A percentile compares a stretch with the other conserved stretches of the same genome.
phyloP scores from a whole-genome alignment of 1,284 basidiomycete species.

The Ceratobasidium sp. region DNA sequence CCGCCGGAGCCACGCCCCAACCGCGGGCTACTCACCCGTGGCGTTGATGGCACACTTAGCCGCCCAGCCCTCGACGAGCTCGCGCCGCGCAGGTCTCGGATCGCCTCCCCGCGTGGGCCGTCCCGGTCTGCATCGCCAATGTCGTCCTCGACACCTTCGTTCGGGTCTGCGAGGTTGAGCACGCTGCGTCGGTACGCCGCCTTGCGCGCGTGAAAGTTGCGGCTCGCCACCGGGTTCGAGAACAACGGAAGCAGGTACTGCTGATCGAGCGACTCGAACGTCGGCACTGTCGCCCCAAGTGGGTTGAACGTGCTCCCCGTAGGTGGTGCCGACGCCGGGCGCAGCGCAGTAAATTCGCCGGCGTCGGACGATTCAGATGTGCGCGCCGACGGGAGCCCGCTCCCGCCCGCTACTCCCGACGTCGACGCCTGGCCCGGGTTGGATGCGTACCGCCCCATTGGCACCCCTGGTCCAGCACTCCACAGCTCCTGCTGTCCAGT shows the following conservation, averaged over 20 bases:
- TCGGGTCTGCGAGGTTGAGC: constrained; percentile 27
- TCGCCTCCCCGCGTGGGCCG: neutral
- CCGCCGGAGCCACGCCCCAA: constrained; percentile 23
- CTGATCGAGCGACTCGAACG: constrained; percentile 97
- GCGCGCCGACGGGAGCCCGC: constrained; percentile 82
- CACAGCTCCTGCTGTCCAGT: constrained; percentile 15
- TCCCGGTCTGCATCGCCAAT: neutral
- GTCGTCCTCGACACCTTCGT: constrained; percentile 25
- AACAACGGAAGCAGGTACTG: constrained; percentile 94
- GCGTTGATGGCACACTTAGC: constrained; percentile 20
- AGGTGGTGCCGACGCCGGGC: constrained; percentile 48
- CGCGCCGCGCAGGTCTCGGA: constrained; percentile 23
- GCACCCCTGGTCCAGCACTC: constrained; percentile 23
- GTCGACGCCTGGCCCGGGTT: constrained; percentile 1
- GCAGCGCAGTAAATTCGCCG: constrained; percentile 47
- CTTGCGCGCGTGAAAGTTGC: constrained; percentile 84
- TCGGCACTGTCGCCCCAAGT: constrained; percentile 65
- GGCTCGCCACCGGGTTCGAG: constrained; percentile 90
- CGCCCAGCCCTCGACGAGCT: constrained; percentile 14
- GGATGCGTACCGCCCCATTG: constrained; percentile 15
- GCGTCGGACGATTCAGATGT: constrained; percentile 55
- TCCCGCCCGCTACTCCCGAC: constrained; percentile 48
- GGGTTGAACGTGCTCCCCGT: constrained; percentile 50
- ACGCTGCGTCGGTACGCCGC: constrained; percentile 54
- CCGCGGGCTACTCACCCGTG: constrained; percentile 22